phyloP scores from a whole-genome alignment of 192 early-diverging fungal species.

The Coemansia guatemalensis region DNA sequence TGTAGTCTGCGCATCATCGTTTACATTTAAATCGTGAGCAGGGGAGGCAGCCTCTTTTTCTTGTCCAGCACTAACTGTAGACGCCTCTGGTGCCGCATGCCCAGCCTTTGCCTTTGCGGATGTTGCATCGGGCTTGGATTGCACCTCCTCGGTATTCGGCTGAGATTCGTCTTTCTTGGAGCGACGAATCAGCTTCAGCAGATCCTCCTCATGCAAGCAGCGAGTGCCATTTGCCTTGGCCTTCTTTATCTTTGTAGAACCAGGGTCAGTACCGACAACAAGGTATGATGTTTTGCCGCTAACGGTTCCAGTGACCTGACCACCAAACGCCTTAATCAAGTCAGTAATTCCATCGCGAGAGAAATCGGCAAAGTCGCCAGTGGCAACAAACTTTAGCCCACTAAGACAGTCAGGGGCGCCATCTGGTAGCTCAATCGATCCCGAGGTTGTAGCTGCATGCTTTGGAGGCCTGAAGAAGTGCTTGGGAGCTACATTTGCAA shows the following conservation, averaged over 20 bases:
- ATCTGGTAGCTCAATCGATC: conserved; percentile 68
- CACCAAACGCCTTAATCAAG: conserved; percentile 87
- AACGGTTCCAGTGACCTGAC: conserved; percentile 69
- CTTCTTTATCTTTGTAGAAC: conserved; percentile 80
- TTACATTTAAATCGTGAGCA: not conserved
- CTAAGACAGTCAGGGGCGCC: conserved; percentile 68
- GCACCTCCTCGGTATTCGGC: not conserved
- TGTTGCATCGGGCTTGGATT: not conserved
- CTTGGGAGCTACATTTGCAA: conserved; percentile 30
- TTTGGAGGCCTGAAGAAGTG: conserved; percentile 23
- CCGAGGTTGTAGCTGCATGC: conserved; percentile 52
- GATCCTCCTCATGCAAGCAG: conserved; percentile 79
- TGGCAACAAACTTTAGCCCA: conserved; percentile 88
- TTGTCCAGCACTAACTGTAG: not conserved
- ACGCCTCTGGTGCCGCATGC: not conserved
- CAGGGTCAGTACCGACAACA: conserved; percentile 85
- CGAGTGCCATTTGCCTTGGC: conserved; percentile 66
- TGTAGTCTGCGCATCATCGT: not conserved
- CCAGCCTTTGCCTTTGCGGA: not conserved
- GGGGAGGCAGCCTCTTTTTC: not conserved
- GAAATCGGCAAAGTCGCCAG: conserved; percentile 82
- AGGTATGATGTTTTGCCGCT: conserved; percentile 85
- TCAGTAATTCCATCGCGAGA: conserved; percentile 75
- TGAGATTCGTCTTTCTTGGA: conserved; percentile 17
- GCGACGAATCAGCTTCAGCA: conserved; percentile 76